Base-by-base conservation (phyloP, 1,284 basidiomycete genomes). In the Cerioporus squamosus region DNA sequence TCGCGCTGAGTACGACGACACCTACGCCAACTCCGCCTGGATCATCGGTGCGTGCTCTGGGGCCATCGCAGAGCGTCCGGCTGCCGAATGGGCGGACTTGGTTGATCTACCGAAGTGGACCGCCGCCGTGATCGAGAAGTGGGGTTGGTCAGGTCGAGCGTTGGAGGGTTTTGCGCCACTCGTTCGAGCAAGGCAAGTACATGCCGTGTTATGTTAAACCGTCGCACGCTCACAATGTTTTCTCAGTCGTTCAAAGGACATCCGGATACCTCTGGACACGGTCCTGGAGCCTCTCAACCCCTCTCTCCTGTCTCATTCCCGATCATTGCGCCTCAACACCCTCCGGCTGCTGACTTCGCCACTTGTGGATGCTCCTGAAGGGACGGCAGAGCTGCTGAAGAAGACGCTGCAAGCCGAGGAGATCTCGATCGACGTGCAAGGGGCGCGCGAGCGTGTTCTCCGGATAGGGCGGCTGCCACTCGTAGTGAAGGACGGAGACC, bases 401-500 rank as follows among this genome's bases (percentile, higher is more conserved):
- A 80, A 83, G 20, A 90, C 89, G 68, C 69, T 92, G 5, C 82
- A 87, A 51, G 87, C 88, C 1, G 94, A 96, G 69, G 82, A 90
- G 57, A 84, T 91, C 0, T 76, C 88, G 0, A 74, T 95, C 44
- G 88, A 92, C 50, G 79, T 92, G 2, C 86, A 89, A 61, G 91
- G 93, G 33, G 88, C 90, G 0, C 82, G 95, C 23, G 95, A 97
- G 66, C 85, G 94, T 38, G 85, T 92, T 1, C 74, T 95, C 62
- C 79, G 86, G 29, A 91, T 95, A 15, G 81, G 81, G 7, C 79
- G 86, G 38, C 75, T 91, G 43, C 79, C 79, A 2, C 81, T 84
- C 59, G 75, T 81, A 20, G 75, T 90, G 50, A 77, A 75, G 48
- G 81, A 81, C 47, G 81, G 77, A 7, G 85, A 85, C 57, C 75